A percentile compares a stretch with the other conserved stretches of the same genome.
These are phyloP conservation scores for Microcera coccophila DNA, from an alignment of 2,329 filamentous ascomycete species.

Conservation along the genomic window DNA sequence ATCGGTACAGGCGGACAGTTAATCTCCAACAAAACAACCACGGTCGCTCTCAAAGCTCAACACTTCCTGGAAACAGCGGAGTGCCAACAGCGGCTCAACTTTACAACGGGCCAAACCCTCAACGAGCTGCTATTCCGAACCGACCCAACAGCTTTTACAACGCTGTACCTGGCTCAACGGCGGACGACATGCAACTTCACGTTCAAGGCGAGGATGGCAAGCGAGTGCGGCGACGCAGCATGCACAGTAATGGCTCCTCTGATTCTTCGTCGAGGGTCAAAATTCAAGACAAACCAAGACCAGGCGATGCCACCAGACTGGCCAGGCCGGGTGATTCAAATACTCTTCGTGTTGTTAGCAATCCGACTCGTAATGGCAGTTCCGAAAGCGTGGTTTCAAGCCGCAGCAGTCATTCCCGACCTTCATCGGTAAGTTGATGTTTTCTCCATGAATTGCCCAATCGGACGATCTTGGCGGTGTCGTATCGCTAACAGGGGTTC, in stretches of 20 bases:
- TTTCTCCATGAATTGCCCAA: conserved; percentile 39
- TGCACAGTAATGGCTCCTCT: conserved; percentile 58
- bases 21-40: conserved; percentile 32
- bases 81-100: conserved; percentile 29
- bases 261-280: conserved; percentile 20
- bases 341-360: conserved; percentile 35
- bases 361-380: conserved; percentile 50
- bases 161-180: conserved; percentile 44
- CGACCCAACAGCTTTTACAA: conserved; percentile 53
- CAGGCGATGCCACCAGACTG: conserved; percentile 1
- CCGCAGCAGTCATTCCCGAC: conserved; percentile 56
- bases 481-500: conserved; percentile 46
- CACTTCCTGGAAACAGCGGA: conserved; percentile 25
- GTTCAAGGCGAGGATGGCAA: conserved; percentile 65
- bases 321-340: conserved; percentile 39
- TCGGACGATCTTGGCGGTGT: conserved; percentile 35
- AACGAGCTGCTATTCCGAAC: conserved; percentile 36
- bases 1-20: conserved; percentile 70
- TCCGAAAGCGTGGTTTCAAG: conserved; percentile 61
- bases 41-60: conserved; percentile 35
- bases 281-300: conserved; percentile 18
- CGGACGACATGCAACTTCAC: conserved; percentile 67
- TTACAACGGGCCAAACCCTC: conserved; percentile 27
- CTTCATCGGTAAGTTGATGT: conserved; percentile 59
- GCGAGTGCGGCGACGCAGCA: conserved; percentile 76